Evolutionary conservation across 441 rosid species (phyloP), one percentile per base, ranked within the genome.

Genomic region (Sinapis alba): DNA sequence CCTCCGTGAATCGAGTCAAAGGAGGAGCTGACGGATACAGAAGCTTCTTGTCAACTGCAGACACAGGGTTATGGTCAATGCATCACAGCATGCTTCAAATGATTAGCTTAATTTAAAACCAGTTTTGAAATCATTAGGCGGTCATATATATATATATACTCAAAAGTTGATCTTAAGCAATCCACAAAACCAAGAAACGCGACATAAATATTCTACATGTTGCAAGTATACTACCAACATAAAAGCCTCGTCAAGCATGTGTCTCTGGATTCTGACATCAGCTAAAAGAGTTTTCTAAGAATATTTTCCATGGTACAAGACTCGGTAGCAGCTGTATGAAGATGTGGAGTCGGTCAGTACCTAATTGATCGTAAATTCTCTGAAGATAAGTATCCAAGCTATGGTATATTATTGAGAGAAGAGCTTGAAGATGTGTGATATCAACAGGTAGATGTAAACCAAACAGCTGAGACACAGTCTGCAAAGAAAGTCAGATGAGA

Each of bases 401-500:
- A 79, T 94, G 99, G 77, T 86, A 96, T 80, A 94, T 84, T 68
- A 92, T 59, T 61, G 99, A 96, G 72, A 96, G 90, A 59, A 96
- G 90, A 69, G 98, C 98, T 83, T 96, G 99, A 75, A 96, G 86
- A 89, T 96, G 99, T 26, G 90, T 90, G 41, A 92, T 79, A 83
- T 96, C 92, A 92, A 94, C 79, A 20, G 95, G 97, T 59, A 96
- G 91, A 79, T 90, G 92, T 85, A 95, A 83, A 77, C 90, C 92
- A 83, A 94, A 92, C 53, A 92, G 87, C 74, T 92, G 99, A 81
- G 91, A 97, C 76, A 94, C 95, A 7, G 98, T 92, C 99, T 96
- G 98, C 89, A 86, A 71, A 76, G 68, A 36, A 78, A 64, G 73
- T 64, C 27, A 54, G 57, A 72, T 59, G 71, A 51, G 62, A 77